Evolutionary conservation across 2,329 filamentous ascomycete genomes (phyloP).

Genomic region (Claviceps fusiformis): DNA sequence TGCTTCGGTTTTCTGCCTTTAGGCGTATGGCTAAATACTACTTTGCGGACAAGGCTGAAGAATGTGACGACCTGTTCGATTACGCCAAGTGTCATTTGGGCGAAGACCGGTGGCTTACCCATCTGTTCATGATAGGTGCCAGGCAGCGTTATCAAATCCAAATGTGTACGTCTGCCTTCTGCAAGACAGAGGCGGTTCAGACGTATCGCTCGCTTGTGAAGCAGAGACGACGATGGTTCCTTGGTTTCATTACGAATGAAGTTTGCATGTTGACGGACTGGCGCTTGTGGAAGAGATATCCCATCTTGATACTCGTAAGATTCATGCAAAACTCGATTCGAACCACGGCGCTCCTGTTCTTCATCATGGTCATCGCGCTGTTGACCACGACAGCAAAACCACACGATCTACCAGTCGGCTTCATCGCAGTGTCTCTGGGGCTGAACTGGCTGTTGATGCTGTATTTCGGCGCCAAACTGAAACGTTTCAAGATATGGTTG

Average conservation of each 20-base stretch:
- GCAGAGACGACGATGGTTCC: slow-evolving; percentile 90
- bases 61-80: slow-evolving; percentile 91
- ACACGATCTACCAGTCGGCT: slow-evolving; percentile 72
- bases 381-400: slow-evolving; percentile 71
- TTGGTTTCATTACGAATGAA: slow-evolving; percentile 96
- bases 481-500: slow-evolving; percentile 84
- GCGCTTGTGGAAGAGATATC: slow-evolving; percentile 82
- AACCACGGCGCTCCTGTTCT: slow-evolving; percentile 85
- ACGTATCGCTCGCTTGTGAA: slow-evolving; percentile 76
- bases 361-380: slow-evolving; percentile 81
- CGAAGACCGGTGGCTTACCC: slow-evolving; percentile 92
- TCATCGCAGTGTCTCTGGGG: slow-evolving; percentile 83
- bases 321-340: slow-evolving; percentile 96
- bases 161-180: slow-evolving; percentile 95
- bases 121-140: slow-evolving; percentile 97
- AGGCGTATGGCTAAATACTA: slow-evolving; percentile 96
- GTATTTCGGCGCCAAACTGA: slow-evolving; percentile 80
- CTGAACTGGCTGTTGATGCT: slow-evolving; percentile 94
- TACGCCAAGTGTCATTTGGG: slow-evolving; percentile 92
- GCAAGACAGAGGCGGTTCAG: slow-evolving; percentile 95
- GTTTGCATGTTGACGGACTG: slow-evolving; percentile 96
- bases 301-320: slow-evolving; percentile 69
- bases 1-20: slow-evolving; percentile 91
- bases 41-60: slow-evolving; percentile 91
- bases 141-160: slow-evolving; percentile 90